phyloP scores from a whole-genome alignment of 257 asterid genomes.

The Nicotiana paniculata region DNA sequence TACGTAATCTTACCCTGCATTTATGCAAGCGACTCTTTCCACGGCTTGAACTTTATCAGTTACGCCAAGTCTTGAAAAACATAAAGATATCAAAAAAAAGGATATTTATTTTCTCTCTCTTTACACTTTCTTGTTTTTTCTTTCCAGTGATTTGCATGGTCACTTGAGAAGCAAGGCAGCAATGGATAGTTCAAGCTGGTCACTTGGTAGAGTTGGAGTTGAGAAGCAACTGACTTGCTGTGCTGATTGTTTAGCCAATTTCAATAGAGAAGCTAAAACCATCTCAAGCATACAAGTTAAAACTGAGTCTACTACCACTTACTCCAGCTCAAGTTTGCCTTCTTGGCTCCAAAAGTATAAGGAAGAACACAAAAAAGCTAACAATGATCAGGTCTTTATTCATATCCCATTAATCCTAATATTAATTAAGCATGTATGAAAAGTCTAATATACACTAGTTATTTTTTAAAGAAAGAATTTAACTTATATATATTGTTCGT shows the following conservation, averaged over 20 bases:
- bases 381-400: constrained; percentile 36
- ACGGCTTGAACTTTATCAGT: too few species aligned
- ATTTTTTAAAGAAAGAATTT: background rate
- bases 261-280: constrained; percentile 59
- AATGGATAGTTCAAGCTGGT: constrained; percentile 38
- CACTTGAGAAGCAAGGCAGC: constrained; percentile 37
- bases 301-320: constrained; percentile 18
- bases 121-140: background rate
- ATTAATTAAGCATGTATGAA: background rate
- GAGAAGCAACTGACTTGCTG: constrained; percentile 67
- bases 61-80: background rate
- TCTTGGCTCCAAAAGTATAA: constrained; percentile 80
- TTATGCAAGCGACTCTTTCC: too few species aligned
- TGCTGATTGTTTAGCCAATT: constrained; percentile 59
- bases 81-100: background rate
- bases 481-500: background rate
- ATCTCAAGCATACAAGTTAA: constrained; percentile 16
- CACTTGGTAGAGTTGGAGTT: constrained; percentile 29
- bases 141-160: constrained; percentile 37
- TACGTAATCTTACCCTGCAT: fast-evolving
- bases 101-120: background rate
- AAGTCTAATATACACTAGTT: background rate
- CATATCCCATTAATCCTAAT: background rate
- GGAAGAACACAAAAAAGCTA: constrained; percentile 33
- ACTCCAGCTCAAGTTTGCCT: constrained; percentile 59